Evolutionary conservation across 768 basidiomycete genomes (phyloP).

Genomic region (Naganishia randhawae): DNA sequence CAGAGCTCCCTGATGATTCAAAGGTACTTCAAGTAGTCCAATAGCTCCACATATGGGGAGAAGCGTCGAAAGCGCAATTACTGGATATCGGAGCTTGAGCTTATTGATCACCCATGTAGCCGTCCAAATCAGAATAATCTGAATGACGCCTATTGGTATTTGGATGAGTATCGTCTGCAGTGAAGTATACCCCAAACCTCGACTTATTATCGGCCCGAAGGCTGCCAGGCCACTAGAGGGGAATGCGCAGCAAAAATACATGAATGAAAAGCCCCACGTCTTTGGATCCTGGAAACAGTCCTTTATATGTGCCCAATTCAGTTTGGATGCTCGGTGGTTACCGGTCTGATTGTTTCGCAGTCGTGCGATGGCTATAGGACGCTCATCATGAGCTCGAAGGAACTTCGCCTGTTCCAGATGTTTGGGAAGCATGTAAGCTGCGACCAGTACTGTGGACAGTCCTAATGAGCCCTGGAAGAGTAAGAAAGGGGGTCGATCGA

Average conservation of each 20-base stretch:
- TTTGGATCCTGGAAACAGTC: conserved; percentile 42
- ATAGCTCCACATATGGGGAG: conserved; percentile 42
- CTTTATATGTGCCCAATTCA: conserved; percentile 39
- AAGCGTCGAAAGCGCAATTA: conserved; percentile 29
- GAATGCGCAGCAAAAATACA: conserved; percentile 40
- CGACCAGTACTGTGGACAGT: conserved; percentile 35
- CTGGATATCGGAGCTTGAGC: conserved; percentile 40
- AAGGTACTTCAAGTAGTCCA: conserved; percentile 36
- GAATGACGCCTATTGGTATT: conserved; percentile 44
- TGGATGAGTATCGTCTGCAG: conserved; percentile 35
- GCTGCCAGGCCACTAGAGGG: conserved; percentile 28
- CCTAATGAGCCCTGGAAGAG: conserved; percentile 36
- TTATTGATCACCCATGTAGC: conserved; percentile 43
- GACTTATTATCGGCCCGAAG: conserved; percentile 40
- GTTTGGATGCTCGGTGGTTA: conserved; percentile 15
- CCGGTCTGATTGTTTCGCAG: conserved; percentile 47
- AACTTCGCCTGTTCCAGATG: conserved; percentile 45
- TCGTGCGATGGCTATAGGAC: conserved; percentile 46
- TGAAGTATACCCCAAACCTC: conserved; percentile 25
- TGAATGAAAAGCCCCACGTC: conserved; percentile 34
- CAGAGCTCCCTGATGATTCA: conserved; percentile 28
- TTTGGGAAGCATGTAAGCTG: conserved; percentile 45
- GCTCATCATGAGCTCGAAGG: conserved; percentile 39
- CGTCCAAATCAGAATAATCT: conserved; percentile 37
- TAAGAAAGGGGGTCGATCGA: too few species aligned